phyloP scores from a whole-genome alignment of 495 filamentous ascomycete species.

The Neurospora hispaniola region DNA sequence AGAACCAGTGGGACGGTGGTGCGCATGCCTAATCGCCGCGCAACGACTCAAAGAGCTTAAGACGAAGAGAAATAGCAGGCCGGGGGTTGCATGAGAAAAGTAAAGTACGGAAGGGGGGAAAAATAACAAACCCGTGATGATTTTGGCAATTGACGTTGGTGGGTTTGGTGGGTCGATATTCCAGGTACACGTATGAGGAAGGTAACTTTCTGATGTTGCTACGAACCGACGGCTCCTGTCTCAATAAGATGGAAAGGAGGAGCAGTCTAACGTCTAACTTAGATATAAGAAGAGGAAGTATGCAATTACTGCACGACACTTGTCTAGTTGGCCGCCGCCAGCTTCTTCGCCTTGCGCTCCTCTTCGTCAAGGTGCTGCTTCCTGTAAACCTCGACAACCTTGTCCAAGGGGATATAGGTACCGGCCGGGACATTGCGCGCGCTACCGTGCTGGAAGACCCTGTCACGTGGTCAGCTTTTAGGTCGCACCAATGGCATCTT shows the following conservation, averaged over 20 bases:
- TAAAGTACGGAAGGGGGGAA: neutral
- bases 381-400: constrained; percentile 38
- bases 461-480: constrained; percentile 23
- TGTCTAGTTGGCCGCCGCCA: constrained; percentile 21
- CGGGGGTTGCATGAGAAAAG: neutral
- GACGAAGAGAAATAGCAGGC: neutral
- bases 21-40: neutral
- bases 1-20: neutral
- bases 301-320: constrained; percentile 2
- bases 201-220: constrained; percentile 1
- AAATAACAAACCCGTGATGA: neutral
- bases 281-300: neutral
- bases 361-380: constrained; percentile 35
- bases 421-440: constrained; percentile 37
- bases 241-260: neutral
- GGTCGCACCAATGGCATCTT: constrained; percentile 7
- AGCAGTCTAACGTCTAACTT: neutral
- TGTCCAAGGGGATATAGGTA: constrained; percentile 29
- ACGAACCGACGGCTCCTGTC: neutral
- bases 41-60: neutral
- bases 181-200: constrained; percentile 11
- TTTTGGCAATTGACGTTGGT: constrained; percentile 1
- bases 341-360: constrained; percentile 34
- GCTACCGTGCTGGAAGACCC: constrained; percentile 32
- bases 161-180: constrained; percentile 3